Percentiles rank a stretch among this genome's conserved stretches.
phyloP scores from a whole-genome alignment of 176 grass and related monocot genomes.

The Secale cereale region DNA sequence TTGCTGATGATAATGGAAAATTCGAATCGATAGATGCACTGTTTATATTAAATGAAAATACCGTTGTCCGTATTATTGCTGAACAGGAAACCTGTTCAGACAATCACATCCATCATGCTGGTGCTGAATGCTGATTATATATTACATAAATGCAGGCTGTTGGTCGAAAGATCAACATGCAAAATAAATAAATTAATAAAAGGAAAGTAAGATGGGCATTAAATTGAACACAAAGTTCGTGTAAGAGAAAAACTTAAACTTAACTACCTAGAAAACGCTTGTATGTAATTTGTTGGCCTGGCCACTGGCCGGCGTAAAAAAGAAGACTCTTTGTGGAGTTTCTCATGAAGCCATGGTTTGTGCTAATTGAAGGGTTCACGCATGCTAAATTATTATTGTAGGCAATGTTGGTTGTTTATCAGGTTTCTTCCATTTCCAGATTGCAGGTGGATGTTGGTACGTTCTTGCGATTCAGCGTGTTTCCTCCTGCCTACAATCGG shows the following conservation, averaged over 20 bases:
- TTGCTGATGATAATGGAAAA: background rate
- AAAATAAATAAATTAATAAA: background rate
- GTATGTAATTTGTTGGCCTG: background rate
- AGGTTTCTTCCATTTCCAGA: conserved; percentile 39
- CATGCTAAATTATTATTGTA: background rate
- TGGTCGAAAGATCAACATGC: background rate
- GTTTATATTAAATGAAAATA: background rate
- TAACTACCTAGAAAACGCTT: background rate
- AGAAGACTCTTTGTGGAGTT: background rate
- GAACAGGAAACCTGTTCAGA: background rate
- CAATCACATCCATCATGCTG: background rate
- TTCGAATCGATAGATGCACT: background rate
- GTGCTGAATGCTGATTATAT: background rate
- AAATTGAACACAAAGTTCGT: background rate
- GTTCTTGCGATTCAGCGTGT: conserved; percentile 96
- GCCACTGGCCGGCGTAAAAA: background rate
- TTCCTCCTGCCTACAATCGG: conserved; percentile 57
- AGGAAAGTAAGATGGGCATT: background rate
- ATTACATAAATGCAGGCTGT: background rate
- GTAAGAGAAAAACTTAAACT: background rate
- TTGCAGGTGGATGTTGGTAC: conserved; percentile 93
- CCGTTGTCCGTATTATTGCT: background rate
- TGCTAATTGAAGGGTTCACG: background rate
- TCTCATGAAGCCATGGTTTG: background rate
- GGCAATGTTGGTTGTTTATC: background rate